Percentiles rank a stretch among this genome's conserved stretches.
Conservation (phyloP, 352 stramenopile species). For the Phytophthora litchii region DNA sequence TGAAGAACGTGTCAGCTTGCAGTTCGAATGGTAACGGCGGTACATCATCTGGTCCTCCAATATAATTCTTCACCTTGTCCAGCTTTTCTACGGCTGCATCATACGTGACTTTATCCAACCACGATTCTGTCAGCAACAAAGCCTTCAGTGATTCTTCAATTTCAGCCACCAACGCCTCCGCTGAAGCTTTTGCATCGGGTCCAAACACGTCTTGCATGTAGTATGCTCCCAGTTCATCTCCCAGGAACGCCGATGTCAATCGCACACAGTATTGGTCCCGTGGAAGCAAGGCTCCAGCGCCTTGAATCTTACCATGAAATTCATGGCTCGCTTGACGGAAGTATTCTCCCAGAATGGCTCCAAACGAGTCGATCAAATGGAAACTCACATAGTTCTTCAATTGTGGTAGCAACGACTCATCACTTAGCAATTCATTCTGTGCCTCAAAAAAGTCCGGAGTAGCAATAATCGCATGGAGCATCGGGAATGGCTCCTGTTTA, state of each 20-base stretch:
- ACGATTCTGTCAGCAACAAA: conserved; percentile 82
- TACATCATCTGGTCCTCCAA: conserved; percentile 59
- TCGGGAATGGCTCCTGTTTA: conserved; percentile 43
- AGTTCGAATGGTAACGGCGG: conserved; percentile 60
- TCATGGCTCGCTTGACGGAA: conserved; percentile 57
- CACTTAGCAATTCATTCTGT: conserved; percentile 50
- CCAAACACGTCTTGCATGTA: conserved; percentile 92
- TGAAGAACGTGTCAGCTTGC: conserved; percentile 52
- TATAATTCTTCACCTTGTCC: conserved; percentile 81
- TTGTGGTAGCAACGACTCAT: conserved; percentile 37
- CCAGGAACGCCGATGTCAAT: conserved; percentile 81
- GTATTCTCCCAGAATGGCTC: conserved; percentile 49
- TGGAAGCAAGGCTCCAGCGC: conserved; percentile 32
- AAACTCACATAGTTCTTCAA: conserved; percentile 74
- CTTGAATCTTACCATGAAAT: conserved; percentile 53
- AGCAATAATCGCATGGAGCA: conserved; percentile 46
- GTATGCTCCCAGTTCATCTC: conserved; percentile 88
- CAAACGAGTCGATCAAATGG: conserved; percentile 59
- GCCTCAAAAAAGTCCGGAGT: conserved; percentile 59
- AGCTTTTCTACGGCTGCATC: conserved; percentile 90
- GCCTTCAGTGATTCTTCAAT: conserved; percentile 86
- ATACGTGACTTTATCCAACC: conserved; percentile 88
- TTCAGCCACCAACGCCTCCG: conserved; percentile 82
- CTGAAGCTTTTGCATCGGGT: conserved; percentile 68
- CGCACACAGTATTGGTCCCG: conserved; percentile 66